Base-by-base conservation (phyloP, 768 basidiomycete genomes). In the Daedalea quercina region DNA sequence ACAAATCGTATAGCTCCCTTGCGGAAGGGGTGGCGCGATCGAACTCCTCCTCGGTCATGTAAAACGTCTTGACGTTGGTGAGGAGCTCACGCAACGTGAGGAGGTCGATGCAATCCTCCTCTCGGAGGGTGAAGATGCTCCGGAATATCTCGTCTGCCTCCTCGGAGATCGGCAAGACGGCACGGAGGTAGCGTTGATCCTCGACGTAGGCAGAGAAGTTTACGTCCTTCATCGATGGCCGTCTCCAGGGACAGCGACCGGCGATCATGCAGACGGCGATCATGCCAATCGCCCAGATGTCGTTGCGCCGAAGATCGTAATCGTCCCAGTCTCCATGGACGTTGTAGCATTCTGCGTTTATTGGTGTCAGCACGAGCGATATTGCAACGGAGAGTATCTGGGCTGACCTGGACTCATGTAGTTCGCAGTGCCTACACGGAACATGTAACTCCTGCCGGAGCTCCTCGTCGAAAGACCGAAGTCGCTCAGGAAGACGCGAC, bases 201-300 rank as follows among this genome's bases (percentile, higher is more conserved):
- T 76, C 70, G 54, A 87, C 66, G 71, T 75, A 93, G 13, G 79
- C 76, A 9, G 72, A 63, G 71, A 85, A 93, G 53, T 79, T 82
- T 47, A 80, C 77, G 69, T 93, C 89, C 25, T 69, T 75, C 55
- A 73, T 73, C 58, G 74, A 79, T 3, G 90, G 88, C 59, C 79
- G 76, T 49, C 77, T 73, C 92, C 91, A 94, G 11, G 88, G 87
- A 58, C 83, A 84, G 23, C 85, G 78, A 17, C 84, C 84, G 51
- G 84, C 84, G 44, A 87, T 81, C 70, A 95, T 79, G 67, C 91
- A 94, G 58, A 86, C 76, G 51, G 95, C 76, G 57, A 95, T 87
- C 56, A 95, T 77, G 19, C 85, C 87, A 22, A 88, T 67, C 8
- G 86, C 75, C 87, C 87, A 88, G 54, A 87, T 75, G 57, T 88